phyloP scores from a whole-genome alignment of 805 yeast genomes.

The Cephaloascus fragrans region DNA sequence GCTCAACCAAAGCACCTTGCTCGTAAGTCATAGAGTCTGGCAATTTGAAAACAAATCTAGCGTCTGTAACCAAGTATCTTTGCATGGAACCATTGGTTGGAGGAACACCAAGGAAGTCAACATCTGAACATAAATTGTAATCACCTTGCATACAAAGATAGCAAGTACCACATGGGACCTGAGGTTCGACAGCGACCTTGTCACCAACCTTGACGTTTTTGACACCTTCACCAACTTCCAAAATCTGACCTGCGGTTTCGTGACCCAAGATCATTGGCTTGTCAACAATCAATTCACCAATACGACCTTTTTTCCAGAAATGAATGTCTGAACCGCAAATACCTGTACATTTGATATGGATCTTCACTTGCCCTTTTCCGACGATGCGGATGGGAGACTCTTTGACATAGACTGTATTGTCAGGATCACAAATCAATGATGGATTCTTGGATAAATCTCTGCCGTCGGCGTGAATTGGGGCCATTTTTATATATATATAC shows the following conservation, averaged over 20 bases:
- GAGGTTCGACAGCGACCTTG: slow-evolving; percentile 44
- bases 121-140: slow-evolving; percentile 28
- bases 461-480: not conserved
- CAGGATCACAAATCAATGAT: not conserved
- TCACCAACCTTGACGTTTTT: slow-evolving; percentile 33
- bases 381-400: slow-evolving; percentile 11
- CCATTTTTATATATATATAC: not conserved
- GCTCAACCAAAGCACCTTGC: slow-evolving; percentile 49
- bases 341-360: slow-evolving; percentile 75
- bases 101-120: slow-evolving; percentile 24
- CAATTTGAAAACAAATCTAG: slow-evolving; percentile 21
- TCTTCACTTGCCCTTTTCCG: slow-evolving; percentile 41
- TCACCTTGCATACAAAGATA: slow-evolving; percentile 27
- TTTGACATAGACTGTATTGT: not conserved
- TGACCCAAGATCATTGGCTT: slow-evolving; percentile 33
- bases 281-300: slow-evolving; percentile 39
- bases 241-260: slow-evolving; percentile 34
- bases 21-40: slow-evolving; percentile 36
- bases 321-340: slow-evolving; percentile 86
- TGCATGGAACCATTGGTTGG: slow-evolving; percentile 30
- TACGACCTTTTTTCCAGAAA: slow-evolving; percentile 68
- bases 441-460: not conserved
- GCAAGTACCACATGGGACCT: slow-evolving; percentile 36
- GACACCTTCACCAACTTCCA: slow-evolving; percentile 41
- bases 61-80: slow-evolving; percentile 20